phyloP scores from a whole-genome alignment of 2,329 filamentous ascomycete species.

The Drechslerella coelobrocha region DNA sequence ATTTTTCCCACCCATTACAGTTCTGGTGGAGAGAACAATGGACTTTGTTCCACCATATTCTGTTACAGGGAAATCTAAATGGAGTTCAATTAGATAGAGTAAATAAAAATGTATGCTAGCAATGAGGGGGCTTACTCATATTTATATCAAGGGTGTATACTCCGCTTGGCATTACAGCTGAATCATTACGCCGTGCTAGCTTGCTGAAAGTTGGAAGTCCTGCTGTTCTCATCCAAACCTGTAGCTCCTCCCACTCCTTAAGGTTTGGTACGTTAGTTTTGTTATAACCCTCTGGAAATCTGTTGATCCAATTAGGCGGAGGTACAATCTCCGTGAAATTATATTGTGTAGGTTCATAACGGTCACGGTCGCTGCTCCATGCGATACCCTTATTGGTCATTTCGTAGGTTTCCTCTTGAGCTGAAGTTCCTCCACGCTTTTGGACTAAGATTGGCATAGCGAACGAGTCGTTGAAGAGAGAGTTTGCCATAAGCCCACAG shows the following conservation, averaged over 20 bases:
- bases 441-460: constrained; percentile 67
- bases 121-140: constrained; percentile 69
- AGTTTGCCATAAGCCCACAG: constrained; percentile 95
- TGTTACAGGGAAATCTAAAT: constrained; percentile 77
- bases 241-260: constrained; percentile 79
- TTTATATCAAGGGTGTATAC: constrained; percentile 78
- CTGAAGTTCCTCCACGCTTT: constrained; percentile 58
- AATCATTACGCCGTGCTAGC: constrained; percentile 82
- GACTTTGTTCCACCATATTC: constrained; percentile 87
- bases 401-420: constrained; percentile 63
- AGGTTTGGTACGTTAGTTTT: constrained; percentile 73
- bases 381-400: constrained; percentile 83
- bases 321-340: constrained; percentile 71
- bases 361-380: constrained; percentile 80
- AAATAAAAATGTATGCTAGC: constrained; percentile 17
- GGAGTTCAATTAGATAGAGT: background rate
- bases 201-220: constrained; percentile 95
- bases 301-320: constrained; percentile 80
- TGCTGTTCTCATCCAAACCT: constrained; percentile 98
- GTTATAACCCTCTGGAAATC: constrained; percentile 74
- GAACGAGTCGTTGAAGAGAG: constrained; percentile 94
- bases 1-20: constrained; percentile 93
- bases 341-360: constrained; percentile 77
- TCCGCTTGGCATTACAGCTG: constrained; percentile 70
- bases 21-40: constrained; percentile 85